Percentiles rank a stretch among this genome's conserved stretches.
phyloP scores from a whole-genome alignment of 2,329 filamentous ascomycete genomes.

The Beauveria sp. region DNA sequence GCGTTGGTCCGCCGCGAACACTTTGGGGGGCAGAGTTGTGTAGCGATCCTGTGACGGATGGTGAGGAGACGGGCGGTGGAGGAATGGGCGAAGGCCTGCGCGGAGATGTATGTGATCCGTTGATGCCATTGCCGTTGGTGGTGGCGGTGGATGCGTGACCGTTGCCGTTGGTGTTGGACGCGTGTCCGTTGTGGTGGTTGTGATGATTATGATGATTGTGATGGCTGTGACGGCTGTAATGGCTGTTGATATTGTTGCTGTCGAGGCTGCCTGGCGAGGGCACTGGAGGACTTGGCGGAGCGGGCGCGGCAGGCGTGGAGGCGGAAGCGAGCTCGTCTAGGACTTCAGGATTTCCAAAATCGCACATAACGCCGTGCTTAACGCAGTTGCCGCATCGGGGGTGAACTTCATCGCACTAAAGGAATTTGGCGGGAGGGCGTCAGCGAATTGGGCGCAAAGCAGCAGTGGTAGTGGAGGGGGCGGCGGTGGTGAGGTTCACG shows the following conservation, averaged over 20 bases:
- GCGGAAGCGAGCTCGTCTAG: conserved; percentile 35
- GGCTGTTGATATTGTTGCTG: conserved; percentile 5
- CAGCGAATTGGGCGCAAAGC: neutral
- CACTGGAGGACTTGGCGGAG: conserved; percentile 18
- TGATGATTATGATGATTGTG: neutral
- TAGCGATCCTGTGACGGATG: conserved; percentile 15
- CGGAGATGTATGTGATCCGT: conserved; percentile 1
- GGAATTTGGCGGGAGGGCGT: neutral
- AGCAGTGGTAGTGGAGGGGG: neutral
- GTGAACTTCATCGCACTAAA: conserved; percentile 57
- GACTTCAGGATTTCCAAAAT: conserved; percentile 50
- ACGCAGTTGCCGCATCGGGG: conserved; percentile 58
- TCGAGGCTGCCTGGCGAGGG: conserved; percentile 16
- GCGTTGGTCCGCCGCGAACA: conserved; percentile 7
- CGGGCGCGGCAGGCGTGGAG: conserved; percentile 14
- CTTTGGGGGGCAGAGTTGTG: conserved; percentile 4
- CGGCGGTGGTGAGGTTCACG: neutral
- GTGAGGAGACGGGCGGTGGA: conserved; percentile 12
- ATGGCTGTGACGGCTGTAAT: neutral
- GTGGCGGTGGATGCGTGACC: neutral
- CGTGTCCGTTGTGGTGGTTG: neutral
- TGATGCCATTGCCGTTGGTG: neutral
- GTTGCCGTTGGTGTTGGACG: neutral
- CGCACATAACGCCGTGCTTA: conserved; percentile 59
- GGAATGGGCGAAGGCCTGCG: conserved; percentile 8